Evolutionary conservation across 2,329 filamentous ascomycete genomes (phyloP).

Genomic region (Stagonosporopsis rhizophila): DNA sequence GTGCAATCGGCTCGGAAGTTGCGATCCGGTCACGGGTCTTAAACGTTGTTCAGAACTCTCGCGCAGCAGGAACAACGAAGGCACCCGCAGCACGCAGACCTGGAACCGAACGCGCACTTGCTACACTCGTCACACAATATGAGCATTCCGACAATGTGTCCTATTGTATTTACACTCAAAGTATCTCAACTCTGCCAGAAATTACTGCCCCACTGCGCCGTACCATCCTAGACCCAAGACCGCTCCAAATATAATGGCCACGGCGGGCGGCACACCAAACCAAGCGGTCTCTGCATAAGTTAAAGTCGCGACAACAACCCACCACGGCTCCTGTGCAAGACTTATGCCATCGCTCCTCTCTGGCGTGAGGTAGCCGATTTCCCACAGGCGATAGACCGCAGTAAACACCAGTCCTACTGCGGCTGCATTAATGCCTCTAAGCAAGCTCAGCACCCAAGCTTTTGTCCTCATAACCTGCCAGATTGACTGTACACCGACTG

Average conservation of each 20-base stretch:
- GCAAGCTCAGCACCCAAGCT: constrained; percentile 41
- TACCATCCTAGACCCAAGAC: constrained; percentile 51
- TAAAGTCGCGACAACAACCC: constrained; percentile 54
- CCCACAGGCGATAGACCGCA: constrained; percentile 54
- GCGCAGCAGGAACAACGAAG: neutral
- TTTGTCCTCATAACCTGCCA: constrained; percentile 50
- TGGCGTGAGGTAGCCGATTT: constrained; percentile 53
- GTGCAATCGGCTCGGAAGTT: neutral
- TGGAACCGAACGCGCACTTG: neutral
- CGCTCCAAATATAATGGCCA: constrained; percentile 51
- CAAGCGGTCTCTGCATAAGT: constrained; percentile 52
- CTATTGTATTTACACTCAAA: neutral
- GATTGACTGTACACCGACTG: constrained; percentile 48
- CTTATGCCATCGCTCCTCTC: constrained; percentile 45
- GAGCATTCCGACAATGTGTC: neutral
- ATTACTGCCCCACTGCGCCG: constrained; percentile 42
- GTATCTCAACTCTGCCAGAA: neutral
- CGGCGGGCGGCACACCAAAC: constrained; percentile 50
- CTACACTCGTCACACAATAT: neutral
- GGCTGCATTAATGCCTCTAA: constrained; percentile 52
- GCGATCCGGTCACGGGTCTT: neutral
- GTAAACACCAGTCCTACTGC: constrained; percentile 55
- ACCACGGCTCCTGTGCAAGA: constrained; percentile 53
- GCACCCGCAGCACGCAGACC: neutral
- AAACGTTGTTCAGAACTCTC: neutral